These are phyloP conservation scores for Artomyces pyxidatus DNA, from an alignment of 768 basidiomycete genomes.

Conservation along the genomic window DNA sequence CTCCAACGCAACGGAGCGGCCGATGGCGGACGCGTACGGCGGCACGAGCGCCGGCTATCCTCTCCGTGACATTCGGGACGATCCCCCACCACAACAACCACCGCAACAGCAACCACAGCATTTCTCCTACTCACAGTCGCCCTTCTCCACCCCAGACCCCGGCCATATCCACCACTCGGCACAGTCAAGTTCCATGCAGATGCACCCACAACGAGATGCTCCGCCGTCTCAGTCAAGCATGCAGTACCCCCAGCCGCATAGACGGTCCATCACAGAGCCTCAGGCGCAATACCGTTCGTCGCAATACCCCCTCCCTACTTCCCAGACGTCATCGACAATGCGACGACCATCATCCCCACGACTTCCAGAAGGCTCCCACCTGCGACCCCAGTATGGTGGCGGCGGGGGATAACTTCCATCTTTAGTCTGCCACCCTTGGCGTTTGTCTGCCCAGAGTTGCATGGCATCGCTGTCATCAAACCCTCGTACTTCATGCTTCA, in stretches of 20 bases:
- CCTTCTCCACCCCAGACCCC: conserved; percentile 29
- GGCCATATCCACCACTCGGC: conserved; percentile 19
- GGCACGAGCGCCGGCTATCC: conserved; percentile 31
- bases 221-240: conserved; percentile 30
- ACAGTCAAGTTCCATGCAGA: conserved; percentile 24
- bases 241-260: conserved; percentile 47
- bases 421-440: not conserved
- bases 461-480: not conserved
- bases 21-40: conserved; percentile 38
- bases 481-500: conserved; percentile 4
- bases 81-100: conserved; percentile 3
- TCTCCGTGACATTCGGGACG: conserved; percentile 38
- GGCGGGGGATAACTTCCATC: not conserved
- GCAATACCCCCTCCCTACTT: conserved; percentile 41
- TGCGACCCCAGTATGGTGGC: conserved; percentile 3
- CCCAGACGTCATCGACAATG: conserved; percentile 36
- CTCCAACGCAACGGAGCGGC: conserved; percentile 43
- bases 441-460: too few relatives aligned
- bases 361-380: conserved; percentile 7
- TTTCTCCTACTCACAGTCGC: conserved; percentile 43
- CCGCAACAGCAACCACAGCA: conserved; percentile 32
- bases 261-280: conserved; percentile 51
- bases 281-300: conserved; percentile 32
- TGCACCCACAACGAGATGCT: conserved; percentile 19
- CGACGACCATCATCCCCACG: conserved; percentile 16